phyloP scores from a whole-genome alignment of 345 rosid species.

The Rubroshorea leprosula region DNA sequence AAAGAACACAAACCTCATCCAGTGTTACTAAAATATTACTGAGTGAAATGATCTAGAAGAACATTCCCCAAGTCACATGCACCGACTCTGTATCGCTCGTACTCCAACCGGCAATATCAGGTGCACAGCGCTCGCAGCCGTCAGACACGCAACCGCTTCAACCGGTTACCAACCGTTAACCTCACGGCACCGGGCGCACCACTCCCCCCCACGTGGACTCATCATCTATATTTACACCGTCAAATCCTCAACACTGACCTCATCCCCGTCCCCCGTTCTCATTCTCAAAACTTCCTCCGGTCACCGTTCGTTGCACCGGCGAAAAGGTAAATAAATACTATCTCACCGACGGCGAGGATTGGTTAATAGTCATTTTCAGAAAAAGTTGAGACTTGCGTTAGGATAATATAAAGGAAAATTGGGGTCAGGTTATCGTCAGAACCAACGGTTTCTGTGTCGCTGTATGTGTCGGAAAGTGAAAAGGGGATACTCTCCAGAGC shows the following conservation, averaged over 20 bases:
- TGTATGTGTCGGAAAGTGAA: conserved; percentile 14
- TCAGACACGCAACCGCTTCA: background rate
- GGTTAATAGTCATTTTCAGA: conserved; percentile 16
- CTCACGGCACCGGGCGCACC: background rate
- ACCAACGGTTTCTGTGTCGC: background rate
- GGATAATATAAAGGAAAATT: background rate
- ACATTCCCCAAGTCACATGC: conserved; percentile 2
- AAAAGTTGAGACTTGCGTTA: background rate
- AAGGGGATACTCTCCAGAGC: conserved; percentile 14
- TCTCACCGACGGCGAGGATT: conserved; percentile 7
- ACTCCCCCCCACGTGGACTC: background rate
- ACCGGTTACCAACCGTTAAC: background rate
- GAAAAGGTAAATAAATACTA: background rate
- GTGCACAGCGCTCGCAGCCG: background rate
- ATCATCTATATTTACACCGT: background rate
- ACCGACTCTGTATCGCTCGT: background rate
- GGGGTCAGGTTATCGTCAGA: conserved; percentile 18
- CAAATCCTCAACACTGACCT: background rate
- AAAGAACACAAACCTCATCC: no score
- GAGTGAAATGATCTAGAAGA: background rate
- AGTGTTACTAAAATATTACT: background rate
- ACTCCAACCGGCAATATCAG: background rate
- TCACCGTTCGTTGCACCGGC: background rate
- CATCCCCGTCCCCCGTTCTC: conserved; percentile 24
- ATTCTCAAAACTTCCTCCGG: background rate